Evolutionary conservation across 345 rosid genomes (phyloP).

Genomic region (Clarkia xantiana): DNA sequence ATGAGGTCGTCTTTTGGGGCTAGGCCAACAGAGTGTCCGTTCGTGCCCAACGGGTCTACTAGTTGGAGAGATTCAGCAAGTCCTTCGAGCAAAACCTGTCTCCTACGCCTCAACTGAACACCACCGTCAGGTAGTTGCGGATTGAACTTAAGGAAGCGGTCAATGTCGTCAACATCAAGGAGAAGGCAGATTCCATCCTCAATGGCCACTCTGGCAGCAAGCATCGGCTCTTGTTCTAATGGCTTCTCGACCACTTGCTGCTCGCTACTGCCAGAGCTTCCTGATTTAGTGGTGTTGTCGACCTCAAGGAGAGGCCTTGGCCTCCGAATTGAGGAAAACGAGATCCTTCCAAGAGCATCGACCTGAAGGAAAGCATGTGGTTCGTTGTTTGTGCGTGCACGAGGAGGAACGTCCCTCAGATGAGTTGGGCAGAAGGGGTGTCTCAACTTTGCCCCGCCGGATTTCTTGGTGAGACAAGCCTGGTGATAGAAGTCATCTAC

Average conservation of each 20-base stretch:
- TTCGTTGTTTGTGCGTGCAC: conserved; percentile 56
- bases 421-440: conserved; percentile 86
- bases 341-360: conserved; percentile 93
- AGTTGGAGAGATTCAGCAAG: conserved; percentile 75
- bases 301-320: conserved; percentile 98
- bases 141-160: conserved; percentile 67
- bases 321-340: conserved; percentile 94
- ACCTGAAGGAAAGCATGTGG: conserved; percentile 96
- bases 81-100: conserved; percentile 60
- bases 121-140: conserved; percentile 67
- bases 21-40: conserved; percentile 37
- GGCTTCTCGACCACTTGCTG: conserved; percentile 60
- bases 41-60: conserved; percentile 72
- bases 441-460: conserved; percentile 57
- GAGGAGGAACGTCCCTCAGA: conserved; percentile 71
- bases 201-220: conserved; percentile 84
- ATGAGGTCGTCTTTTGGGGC: conserved; percentile 59
- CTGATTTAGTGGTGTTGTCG: conserved; percentile 51
- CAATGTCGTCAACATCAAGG: conserved; percentile 88
- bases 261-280: conserved; percentile 24
- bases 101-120: conserved; percentile 45
- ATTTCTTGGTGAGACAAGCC: conserved; percentile 79
- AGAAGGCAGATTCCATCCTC: conserved; percentile 89
- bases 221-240: conserved; percentile 91
- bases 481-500: conserved; percentile 95